Evolutionary conservation across 2,329 filamentous ascomycete species (phyloP).

Genomic region (Fusarium xylarioides): DNA sequence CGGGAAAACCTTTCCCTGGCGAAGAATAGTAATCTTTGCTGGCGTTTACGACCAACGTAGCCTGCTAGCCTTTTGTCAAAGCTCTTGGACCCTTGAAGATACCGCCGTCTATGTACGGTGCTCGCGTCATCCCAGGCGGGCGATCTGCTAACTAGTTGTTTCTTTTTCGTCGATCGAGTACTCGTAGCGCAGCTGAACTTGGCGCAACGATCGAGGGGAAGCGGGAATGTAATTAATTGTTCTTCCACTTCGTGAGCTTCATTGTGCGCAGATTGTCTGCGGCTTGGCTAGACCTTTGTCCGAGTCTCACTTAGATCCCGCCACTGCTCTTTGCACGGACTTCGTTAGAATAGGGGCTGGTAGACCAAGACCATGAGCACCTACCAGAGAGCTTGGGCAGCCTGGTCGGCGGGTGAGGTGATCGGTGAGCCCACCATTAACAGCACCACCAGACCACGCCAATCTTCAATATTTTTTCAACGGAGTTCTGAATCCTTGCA

Average conservation of each 20-base stretch:
- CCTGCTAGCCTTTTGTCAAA: slow-evolving; percentile 11
- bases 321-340: slow-evolving; percentile 32
- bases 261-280: slow-evolving; percentile 24
- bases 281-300: slow-evolving; percentile 24
- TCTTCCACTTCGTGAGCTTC: slow-evolving; percentile 17
- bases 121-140: slow-evolving; percentile 26
- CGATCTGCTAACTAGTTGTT: slow-evolving; percentile 33
- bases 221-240: slow-evolving; percentile 19
- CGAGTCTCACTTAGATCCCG: slow-evolving; percentile 25
- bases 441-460: slow-evolving; percentile 29
- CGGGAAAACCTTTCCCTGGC: neutral
- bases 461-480: slow-evolving; percentile 27
- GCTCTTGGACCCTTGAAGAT: slow-evolving; percentile 9
- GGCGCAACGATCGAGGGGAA: slow-evolving; percentile 8
- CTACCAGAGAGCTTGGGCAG: slow-evolving; percentile 13
- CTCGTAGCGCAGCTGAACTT: slow-evolving; percentile 28
- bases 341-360: slow-evolving; percentile 35
- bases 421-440: slow-evolving; percentile 40
- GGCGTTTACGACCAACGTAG: slow-evolving; percentile 7
- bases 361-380: slow-evolving; percentile 16
- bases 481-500: slow-evolving; percentile 20
- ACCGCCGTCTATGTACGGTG: slow-evolving; percentile 6
- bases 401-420: slow-evolving; percentile 38
- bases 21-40: slow-evolving; percentile 22
- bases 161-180: slow-evolving; percentile 24